phyloP scores from a whole-genome alignment of 768 basidiomycete species.

The Baorangia bicolor region DNA sequence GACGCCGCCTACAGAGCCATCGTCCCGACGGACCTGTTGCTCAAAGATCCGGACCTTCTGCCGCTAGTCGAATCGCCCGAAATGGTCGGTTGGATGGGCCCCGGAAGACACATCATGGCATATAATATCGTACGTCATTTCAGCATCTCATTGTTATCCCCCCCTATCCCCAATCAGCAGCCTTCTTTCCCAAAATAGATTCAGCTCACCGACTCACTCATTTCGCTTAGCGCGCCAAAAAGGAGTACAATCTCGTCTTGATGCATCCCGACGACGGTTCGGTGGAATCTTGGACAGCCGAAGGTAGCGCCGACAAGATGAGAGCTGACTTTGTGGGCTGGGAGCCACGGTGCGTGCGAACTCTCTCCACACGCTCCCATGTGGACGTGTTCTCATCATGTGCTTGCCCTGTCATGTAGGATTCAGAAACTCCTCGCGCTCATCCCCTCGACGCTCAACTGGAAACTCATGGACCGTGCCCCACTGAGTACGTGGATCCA shows the following conservation, averaged over 20 bases:
- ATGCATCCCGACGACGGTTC: slow-evolving; percentile 39
- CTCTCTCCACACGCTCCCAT: neutral
- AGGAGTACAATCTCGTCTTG: slow-evolving; percentile 47
- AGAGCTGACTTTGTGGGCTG: slow-evolving; percentile 45
- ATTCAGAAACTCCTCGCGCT: slow-evolving; percentile 46
- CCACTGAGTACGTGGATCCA: slow-evolving; percentile 53
- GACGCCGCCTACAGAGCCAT: slow-evolving; percentile 63
- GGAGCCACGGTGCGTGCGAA: slow-evolving; percentile 43
- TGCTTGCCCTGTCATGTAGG: slow-evolving; percentile 19
- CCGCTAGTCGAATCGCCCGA: slow-evolving; percentile 49
- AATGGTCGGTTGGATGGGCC: slow-evolving; percentile 62
- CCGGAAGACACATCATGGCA: slow-evolving; percentile 44
- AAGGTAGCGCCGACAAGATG: slow-evolving; percentile 47
- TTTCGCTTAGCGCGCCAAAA: slow-evolving; percentile 31
- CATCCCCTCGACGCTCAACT: slow-evolving; percentile 46
- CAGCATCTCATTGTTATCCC: neutral
- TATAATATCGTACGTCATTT: slow-evolving; percentile 41
- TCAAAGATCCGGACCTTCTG: slow-evolving; percentile 51
- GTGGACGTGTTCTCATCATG: slow-evolving; percentile 2
- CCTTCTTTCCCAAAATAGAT: neutral
- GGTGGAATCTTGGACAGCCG: slow-evolving; percentile 45
- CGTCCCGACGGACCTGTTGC: slow-evolving; percentile 44
- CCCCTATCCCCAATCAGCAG: neutral
- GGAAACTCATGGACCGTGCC: slow-evolving; percentile 48
- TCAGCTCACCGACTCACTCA: neutral